Base-by-base conservation (phyloP, 192 early-diverging fungal species). In the Backusella mclennaniae region DNA sequence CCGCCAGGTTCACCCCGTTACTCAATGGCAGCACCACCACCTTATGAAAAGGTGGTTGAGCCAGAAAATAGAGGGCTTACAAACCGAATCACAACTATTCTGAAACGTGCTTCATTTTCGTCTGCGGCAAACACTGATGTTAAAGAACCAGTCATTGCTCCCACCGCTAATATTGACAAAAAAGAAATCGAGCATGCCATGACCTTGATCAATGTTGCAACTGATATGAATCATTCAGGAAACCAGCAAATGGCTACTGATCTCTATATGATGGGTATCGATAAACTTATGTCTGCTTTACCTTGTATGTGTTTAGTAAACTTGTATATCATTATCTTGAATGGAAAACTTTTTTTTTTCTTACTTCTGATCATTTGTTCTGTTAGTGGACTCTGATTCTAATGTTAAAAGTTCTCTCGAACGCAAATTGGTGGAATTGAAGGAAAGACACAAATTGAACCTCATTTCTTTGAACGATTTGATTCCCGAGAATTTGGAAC, bases 221-320 rank as follows among this genome's bases (percentile, higher is more conserved):
- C 70, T 36, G 77, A 78, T 23, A 73, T 73, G 70, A 69, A 73
- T 39, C 35, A 78, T 26, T 36, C 46, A 7, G 71, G 71, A 33
- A 78, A 78, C 11, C 77, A 67, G n/a, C 52, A 73, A 69, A 73
- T 78, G 63, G 77, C 77, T 4, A 68, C 73, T 26, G 77, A 78
- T 36, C 77, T 78, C 14, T 78, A 78, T 15, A 71, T 78, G 33
- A 78, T 73, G 71, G 77, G 71, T 15, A 44, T 78, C 38, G 77
- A 78, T 38, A 73, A 73, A 23, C 23, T 78, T n/a, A 72, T 78
- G 9, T 46, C 39, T 38, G 71, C 77, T 38, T 35, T 78, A 19
- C 77, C 77, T 46, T 36, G 77, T 73, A 73, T 71, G 35, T 77
- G 26, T 11, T 29, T 29, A 59, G n/a, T 59, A 11, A 59, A 29